These are phyloP conservation scores for Salmacisia buchloeana DNA, from an alignment of 1,284 basidiomycete species.

Conservation along the genomic window DNA sequence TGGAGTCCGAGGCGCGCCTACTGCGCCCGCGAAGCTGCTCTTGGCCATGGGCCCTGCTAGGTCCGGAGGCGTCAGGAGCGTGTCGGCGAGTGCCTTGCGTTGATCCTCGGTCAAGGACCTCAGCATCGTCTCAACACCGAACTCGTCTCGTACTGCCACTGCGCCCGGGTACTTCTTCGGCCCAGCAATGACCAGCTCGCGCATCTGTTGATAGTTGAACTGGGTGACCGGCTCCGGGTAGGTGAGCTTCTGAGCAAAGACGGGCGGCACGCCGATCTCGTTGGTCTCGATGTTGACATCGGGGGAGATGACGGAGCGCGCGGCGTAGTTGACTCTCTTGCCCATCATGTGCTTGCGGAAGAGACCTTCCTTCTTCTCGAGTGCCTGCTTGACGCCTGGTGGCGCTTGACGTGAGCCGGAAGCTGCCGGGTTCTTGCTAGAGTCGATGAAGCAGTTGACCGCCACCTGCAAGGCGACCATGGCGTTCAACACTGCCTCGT, in stretches of 20 bases:
- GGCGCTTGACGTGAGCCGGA: slow-evolving; percentile 85
- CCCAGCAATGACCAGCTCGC: slow-evolving; percentile 86
- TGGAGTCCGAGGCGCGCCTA: slow-evolving; percentile 47
- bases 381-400: slow-evolving; percentile 86
- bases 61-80: slow-evolving; percentile 86
- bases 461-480: slow-evolving; percentile 87
- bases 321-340: slow-evolving; percentile 98
- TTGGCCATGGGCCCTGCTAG: slow-evolving; percentile 52
- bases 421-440: slow-evolving; percentile 84
- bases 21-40: slow-evolving; percentile 46
- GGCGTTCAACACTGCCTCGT: slow-evolving; percentile 70
- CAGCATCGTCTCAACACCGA: slow-evolving; percentile 58
- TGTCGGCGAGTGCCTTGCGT: slow-evolving; percentile 92
- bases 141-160: slow-evolving; percentile 88
- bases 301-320: slow-evolving; percentile 97
- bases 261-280: slow-evolving; percentile 95
- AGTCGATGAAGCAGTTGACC: slow-evolving; percentile 96
- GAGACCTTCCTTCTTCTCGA: slow-evolving; percentile 98
- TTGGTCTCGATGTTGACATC: slow-evolving; percentile 99
- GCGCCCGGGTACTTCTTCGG: slow-evolving; percentile 87
- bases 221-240: slow-evolving; percentile 95
- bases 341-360: slow-evolving; percentile 99
- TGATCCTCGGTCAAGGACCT: slow-evolving; percentile 75
- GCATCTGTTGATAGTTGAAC: slow-evolving; percentile 80
- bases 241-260: slow-evolving; percentile 94